Base-by-base conservation (phyloP, 345 rosid genomes). In the Microthlaspi erraticum region DNA sequence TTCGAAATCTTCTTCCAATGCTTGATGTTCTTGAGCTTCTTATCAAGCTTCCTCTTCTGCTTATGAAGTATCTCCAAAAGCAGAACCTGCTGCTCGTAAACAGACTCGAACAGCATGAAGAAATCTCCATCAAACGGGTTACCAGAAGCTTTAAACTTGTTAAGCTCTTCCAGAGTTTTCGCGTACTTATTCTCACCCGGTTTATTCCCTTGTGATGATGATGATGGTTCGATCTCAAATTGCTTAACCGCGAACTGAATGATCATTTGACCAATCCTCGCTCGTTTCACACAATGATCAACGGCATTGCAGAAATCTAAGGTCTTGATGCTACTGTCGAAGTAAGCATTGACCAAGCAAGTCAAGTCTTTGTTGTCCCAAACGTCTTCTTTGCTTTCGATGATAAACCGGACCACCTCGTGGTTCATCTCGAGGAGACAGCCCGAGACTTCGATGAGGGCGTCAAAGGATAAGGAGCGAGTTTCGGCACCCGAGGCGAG, bases 401-500 rank as follows among this genome's bases (percentile, higher is more conserved):
- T 77, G 57, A 93, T 91, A 60, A 87, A 81, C 49, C 72, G 78
- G 53, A 80, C 93, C 11, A 82, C 95, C 17, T 86, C 97, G 66
- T 89, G 93, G 76, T 91, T 87, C 93, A 87, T 86, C 8, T 86
- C 97, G n/a, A 91, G 89, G 42, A 93, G 86, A 60, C 86, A 76
- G 1, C 68, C 83, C 0, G 87, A 89, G 58, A 88, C 90, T 79
- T 87, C 96, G 23, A 76, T 77, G 75, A 93, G 91, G 0, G 99
- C 87, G 60, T 88, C 91, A 10, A 86, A 85, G 7, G 97, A 90
- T 10, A 93, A 61, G 17, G 91, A 77, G 2, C 77, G 80, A 45
- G 78, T 72, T 73, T 81, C 94, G 11, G 83, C 78, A 18, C 84
- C 79, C 1, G 85, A 58, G 11, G 87, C 83, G 39, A 93, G 88